Evolutionary conservation across 441 rosid genomes (phyloP), one percentile per base, ranked within the genome.

Genomic region (Brassica balearica): DNA sequence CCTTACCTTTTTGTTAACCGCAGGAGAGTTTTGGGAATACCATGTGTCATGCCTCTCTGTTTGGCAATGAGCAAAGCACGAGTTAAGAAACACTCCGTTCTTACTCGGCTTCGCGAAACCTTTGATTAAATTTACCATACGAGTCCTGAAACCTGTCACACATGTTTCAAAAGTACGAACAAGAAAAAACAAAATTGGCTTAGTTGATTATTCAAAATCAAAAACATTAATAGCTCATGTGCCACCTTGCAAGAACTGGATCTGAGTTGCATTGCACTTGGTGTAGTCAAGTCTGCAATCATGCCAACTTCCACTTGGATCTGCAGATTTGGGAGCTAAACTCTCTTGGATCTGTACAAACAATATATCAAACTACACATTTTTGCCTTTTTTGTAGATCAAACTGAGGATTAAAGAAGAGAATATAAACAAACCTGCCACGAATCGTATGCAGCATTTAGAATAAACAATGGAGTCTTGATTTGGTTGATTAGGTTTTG

Each of bases 11-110:
- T 88, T 88, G 36, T 83, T 82, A 12, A 91, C 69, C 15, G 81
- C 85, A 8, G 97, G 99, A 81, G 97, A 91, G 86, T 87, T 71
- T 70, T 90, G 86, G 1, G 95, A 85, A 6, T 87, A 91, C 99
- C 99, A 96, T 11, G 99, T 92, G 55, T 96, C 62, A 19, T 58
- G 6, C 62, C 60, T 55, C 60, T 55, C 60, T 55, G 60, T 55
- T 17, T 55, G 60, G 60, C 60, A 55, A 17, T 55, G 60, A 55
- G 60, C 60, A 55, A 55, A 55, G 23, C 60, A 55, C 22, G 60
- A 55, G 10, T 55, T 55, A 55, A 55, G 60, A 8, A 55, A 55
- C 60, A 55, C 60, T 55, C 60, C 60, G 8, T 55, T 55, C 22
- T 55, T 55, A 55, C 60, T 17, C 60, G 23, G 60, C 60, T 55